Base-by-base conservation (phyloP, 306 rosid species). In the Astragalus glycyphyllos region DNA sequence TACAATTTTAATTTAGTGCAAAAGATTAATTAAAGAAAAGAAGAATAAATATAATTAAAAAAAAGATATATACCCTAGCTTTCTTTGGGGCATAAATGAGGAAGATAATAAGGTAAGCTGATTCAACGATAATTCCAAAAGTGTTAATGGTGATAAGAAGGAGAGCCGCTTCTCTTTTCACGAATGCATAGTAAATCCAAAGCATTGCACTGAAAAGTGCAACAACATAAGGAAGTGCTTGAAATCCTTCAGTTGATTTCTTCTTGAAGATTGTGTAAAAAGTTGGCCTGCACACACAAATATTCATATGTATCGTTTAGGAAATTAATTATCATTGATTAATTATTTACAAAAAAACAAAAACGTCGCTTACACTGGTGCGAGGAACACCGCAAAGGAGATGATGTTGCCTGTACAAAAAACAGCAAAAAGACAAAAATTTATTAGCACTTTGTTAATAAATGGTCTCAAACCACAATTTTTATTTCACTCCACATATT, bases 101-200 rank as follows among this genome's bases (percentile, higher is more conserved):
- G 83, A 95, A 94, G 1, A 89, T 11, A 42, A 72, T 11, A 7
- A 95, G 76, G 81, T 91, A 91, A 67, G 55, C 4, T 0, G 90
- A 9, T 61, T 95, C 99, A 7, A 91, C 83, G 29, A 95, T 75
- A 63, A 86, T 77, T 12, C 99, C 99, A 68, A 87, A 78, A 3
- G 88, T 83, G 88, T 95, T 95, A 78, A 95, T 87, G 69, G 99
- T 89, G 79, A 91, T 85, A 65, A 95, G 92, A 72, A 95, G 89
- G 42, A 91, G 86, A 40, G 82, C 81, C 13, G 88, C 69, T 11
- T 86, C 89, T 17, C 55, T 56, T 49, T 95, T 91, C 12, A 89
- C 83, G 48, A 87, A 58, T 4, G 96, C 99, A 3, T 95, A 95
- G 87, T 91, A 95, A 48, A 95, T 85, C 96, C 92, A 89, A 50